Evolutionary conservation across 2,329 filamentous ascomycete species (phyloP), one percentile per base, ranked within the genome.

Genomic region (Ilyonectria destructans): DNA sequence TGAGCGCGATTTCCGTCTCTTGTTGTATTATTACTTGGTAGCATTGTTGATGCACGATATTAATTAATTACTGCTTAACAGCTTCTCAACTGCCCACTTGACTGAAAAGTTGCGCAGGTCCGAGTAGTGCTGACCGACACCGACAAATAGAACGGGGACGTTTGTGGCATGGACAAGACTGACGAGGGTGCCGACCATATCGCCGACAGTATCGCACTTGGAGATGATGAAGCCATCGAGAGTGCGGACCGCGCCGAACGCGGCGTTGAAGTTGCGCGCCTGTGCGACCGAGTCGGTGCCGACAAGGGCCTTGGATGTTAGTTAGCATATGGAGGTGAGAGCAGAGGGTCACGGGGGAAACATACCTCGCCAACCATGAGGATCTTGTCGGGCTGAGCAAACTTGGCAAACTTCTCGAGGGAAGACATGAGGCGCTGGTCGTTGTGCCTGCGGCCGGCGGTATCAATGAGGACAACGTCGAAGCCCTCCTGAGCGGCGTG

Each of bases 121-220:
- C 46, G 88, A 91, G 77, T 92, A 92, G 76, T 92, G 90, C 80
- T 92, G 90, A 13, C 90, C 90, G 31, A 92, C 89, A 65, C 89
- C 96, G 73, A 99, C 88, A 79, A 99, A 99, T 12, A 98, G 88
- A 21, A 99, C 95, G 0, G 97, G 97, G 52, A 99, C 97, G 31
- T 96, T 94, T 4, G 97, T 99, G 3, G 96, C 96, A 83, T 98
- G 96, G 45, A 99, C 96, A 86, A 99, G 96, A 80, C 94, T 97
- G 70, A 99, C 96, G 71, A 99, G 85, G 3, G 96, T 98, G 74
- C 89, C 95, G 49, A 98, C 95, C 95, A 98, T 98, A 83, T 98
- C 96, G n/a, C 96, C 97, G 43, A 99, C 97, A 0, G 96, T 99
- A 83, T 99, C 96, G 80, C 96, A 98, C 83, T 99, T 99, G 68